phyloP scores from a whole-genome alignment of 2,329 filamentous ascomycete genomes.

The Beauveria australis region DNA sequence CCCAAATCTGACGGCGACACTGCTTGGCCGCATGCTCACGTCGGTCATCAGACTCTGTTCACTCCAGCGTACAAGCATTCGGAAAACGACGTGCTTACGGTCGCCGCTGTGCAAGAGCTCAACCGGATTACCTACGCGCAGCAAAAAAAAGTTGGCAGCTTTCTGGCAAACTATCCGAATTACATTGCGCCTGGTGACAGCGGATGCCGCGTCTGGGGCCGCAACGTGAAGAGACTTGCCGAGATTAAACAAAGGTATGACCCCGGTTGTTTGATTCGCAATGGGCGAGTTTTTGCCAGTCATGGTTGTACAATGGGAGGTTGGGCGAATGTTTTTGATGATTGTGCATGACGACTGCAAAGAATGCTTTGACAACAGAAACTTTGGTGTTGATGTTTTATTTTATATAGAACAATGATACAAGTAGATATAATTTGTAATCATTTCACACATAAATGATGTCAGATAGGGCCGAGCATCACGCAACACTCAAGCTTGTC shows the following conservation, averaged over 20 bases:
- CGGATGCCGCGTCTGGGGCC: constrained; percentile 2
- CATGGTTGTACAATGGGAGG: neutral
- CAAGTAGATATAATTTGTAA: no score
- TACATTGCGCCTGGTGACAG: constrained; percentile 5
- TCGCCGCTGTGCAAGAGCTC: neutral
- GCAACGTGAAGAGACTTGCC: neutral
- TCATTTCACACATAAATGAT: neutral
- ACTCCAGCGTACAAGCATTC: neutral
- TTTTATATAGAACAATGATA: neutral
- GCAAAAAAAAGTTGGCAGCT: neutral
- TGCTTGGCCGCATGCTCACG: constrained; percentile 5
- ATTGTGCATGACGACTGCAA: neutral
- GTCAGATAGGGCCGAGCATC: neutral
- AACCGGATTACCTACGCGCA: constrained; percentile 2
- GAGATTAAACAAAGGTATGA: constrained; percentile 8
- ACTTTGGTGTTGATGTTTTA: neutral
- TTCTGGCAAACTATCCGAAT: constrained; percentile 9
- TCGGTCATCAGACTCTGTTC: constrained; percentile 6
- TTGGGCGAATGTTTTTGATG: constrained; percentile 5
- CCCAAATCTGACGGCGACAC: neutral
- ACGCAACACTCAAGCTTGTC: no score
- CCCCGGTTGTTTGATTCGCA: constrained; percentile 3
- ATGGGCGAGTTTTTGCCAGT: constrained; percentile 3
- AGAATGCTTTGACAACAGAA: neutral
- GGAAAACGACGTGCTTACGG: neutral